Percentiles rank a stretch among this genome's conserved stretches.
phyloP scores from a whole-genome alignment of 176 grass and related monocot species.

The Bromus sterilis region DNA sequence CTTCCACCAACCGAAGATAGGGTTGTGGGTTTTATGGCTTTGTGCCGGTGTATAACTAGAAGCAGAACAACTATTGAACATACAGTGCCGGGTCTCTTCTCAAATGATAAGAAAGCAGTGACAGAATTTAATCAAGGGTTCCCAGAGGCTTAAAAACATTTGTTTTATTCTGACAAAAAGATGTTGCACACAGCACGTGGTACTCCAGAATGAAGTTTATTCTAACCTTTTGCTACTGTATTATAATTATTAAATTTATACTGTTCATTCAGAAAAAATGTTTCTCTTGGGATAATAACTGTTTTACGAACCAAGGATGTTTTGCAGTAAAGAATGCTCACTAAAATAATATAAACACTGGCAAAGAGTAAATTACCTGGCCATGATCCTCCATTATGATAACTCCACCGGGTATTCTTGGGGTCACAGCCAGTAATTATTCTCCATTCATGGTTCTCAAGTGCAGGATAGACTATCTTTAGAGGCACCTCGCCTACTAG shows the following conservation, averaged over 20 bases:
- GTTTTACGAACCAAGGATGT: background rate
- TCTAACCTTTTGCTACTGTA: background rate
- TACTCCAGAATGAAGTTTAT: background rate
- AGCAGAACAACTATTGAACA: background rate
- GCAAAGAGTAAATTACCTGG: slow-evolving; percentile 48
- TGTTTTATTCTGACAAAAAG: background rate
- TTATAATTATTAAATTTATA: background rate
- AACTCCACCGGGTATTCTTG: slow-evolving; percentile 97
- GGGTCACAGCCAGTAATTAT: slow-evolving; percentile 88
- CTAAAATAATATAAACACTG: background rate
- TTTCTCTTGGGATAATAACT: background rate
- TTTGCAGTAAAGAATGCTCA: background rate
- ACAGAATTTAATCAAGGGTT: background rate
- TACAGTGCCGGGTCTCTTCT: background rate
- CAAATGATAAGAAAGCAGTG: background rate
- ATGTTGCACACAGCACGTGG: background rate
- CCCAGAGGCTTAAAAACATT: background rate
- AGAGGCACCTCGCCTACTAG: slow-evolving; percentile 92
- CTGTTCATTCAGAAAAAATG: background rate
- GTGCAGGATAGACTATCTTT: slow-evolving; percentile 85
- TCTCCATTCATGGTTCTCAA: slow-evolving; percentile 89
- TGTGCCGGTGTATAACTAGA: background rate
- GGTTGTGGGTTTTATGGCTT: background rate
- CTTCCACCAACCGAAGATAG: background rate
- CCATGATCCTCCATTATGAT: slow-evolving; percentile 96